Evolutionary conservation across 805 yeast species (phyloP).

Genomic region (Yarrowia sp.): DNA sequence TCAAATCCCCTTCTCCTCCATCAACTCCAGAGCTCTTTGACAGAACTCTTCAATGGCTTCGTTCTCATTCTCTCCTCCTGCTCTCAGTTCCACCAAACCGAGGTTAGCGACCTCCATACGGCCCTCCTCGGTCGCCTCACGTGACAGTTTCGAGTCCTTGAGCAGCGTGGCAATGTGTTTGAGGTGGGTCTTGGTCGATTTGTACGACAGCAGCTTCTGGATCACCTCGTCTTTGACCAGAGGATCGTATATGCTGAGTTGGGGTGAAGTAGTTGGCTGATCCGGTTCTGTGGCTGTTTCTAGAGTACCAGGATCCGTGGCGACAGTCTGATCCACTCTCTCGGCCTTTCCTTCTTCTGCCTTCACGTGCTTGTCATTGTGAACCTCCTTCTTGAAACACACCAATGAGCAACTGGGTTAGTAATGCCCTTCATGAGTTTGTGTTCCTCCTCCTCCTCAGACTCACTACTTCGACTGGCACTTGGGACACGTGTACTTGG

Average conservation of each 20-base stretch:
- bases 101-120: slow-evolving; percentile 23
- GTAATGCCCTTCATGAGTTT: not conserved
- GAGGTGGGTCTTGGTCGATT: slow-evolving; percentile 23
- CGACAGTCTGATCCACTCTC: not conserved
- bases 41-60: slow-evolving; percentile 37
- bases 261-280: not conserved
- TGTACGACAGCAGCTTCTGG: slow-evolving; percentile 15
- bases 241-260: slow-evolving; percentile 23
- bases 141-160: slow-evolving; percentile 22
- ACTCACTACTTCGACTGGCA: slow-evolving; percentile 30
- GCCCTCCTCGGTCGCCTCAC: slow-evolving; percentile 30
- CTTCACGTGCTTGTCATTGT: not conserved
- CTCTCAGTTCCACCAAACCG: slow-evolving; percentile 17
- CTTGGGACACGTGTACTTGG: slow-evolving; percentile 38
- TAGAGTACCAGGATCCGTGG: no score
- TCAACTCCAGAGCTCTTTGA: slow-evolving; percentile 1
- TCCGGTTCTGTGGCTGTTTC: not conserved
- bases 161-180: slow-evolving; percentile 25
- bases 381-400: slow-evolving; percentile 20
- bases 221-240: slow-evolving; percentile 13
- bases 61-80: slow-evolving; percentile 37
- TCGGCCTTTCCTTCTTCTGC: not conserved
- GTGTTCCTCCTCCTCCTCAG: not conserved
- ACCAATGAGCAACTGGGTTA: slow-evolving; percentile 36
- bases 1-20: slow-evolving; percentile 9